Evolutionary conservation across 2,329 filamentous ascomycete genomes (phyloP), one percentile per base, ranked within the genome.

Genomic region (Fusarium albosuccineum): DNA sequence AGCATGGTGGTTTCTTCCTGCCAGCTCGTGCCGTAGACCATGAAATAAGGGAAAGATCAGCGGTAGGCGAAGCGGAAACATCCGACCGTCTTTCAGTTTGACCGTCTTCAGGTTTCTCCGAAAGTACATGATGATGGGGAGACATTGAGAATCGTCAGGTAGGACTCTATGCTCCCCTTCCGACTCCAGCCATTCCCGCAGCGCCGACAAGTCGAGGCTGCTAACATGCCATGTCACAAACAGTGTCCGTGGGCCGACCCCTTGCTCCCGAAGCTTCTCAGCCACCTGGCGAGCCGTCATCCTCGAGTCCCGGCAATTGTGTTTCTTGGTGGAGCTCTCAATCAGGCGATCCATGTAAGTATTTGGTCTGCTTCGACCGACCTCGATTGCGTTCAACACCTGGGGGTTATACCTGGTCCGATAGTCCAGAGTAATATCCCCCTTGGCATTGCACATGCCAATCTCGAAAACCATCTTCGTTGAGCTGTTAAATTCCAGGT

Each of bases 381-480:
- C 8, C 9, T 5, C 7, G 48, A 27, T 51, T 39, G 48, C 33
- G 39, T 17, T 9, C 17, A 27, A 16, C 17, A 34, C 34, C 26
- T 51, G 33, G 48, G 33, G 36, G 27, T n/a, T 17, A 51, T 51
- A 51, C 33, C 17, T 13, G 48, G 48, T 51, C 33, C 48, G 48
- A 22, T 34, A 51, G 48, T 51, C 48, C 48, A 51, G 36, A 7
- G 48, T 39, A 9, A 13, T 39, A 26, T 3, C 27, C n/a, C 33
- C 48, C 14, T 40, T 22, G 26, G 48, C 48, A 51, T 51, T 34
- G 48, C 48, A 51, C 16, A 51, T 51, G 13, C 48, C 34, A 51
- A 51, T 39, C 40, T 51, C 48, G 22, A 51, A 51, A 16, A 51
- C 34, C 17, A 16, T 26, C 16, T 17, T 17, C 13, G 48, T 51